Evolutionary conservation across 2,329 filamentous ascomycete genomes (phyloP), one percentile per base, ranked within the genome.

Genomic region (Fusarium palustre): DNA sequence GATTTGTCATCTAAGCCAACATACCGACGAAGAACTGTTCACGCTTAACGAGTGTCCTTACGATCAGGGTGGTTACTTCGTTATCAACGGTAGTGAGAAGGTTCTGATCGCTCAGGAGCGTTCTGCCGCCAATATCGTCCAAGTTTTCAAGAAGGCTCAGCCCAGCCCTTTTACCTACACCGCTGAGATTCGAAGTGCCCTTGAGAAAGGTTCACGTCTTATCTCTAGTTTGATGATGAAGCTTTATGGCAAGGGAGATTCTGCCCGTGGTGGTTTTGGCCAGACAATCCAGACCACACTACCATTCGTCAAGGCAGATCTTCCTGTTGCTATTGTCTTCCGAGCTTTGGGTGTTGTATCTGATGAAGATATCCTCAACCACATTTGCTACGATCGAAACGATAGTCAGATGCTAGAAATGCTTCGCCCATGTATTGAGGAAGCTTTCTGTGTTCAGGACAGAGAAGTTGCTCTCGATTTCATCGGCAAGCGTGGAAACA

Each of bases 61-160:
- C 79, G 96, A 99, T 76, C 96, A 97, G 77, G 96, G 96, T 72
- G 96, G 96, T 71, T 99, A 99, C 81, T 99, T 99, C 77, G 93
- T 99, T 75, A 99, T 99, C 86, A 99, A 99, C 82, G 96, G 96
- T 43, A 97, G 93, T 80, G 96, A 99, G 79, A 99, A 99, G 85
- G 96, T 99, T 24, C 83, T 99, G 73, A 99, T 99, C 75, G 96
- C 96, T 2, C 96, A 99, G 79, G 96, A 99, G 81, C 92, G 96
- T 67, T 97, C 94, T 78, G 96, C 96, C 41, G 96, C 95, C 77
- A 99, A 99, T 77, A 99, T 98, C 62, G 96, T 99, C 7, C 96
- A 99, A 81, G 95, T 99, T 30, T 99, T 99, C 88, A 95, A 97
- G 82, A 99, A 99, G 84, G 93, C 95, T 1, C 88, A 91, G 73